Percentiles rank a stretch among this genome's conserved stretches.
phyloP scores from a whole-genome alignment of 176 grass and related monocot species.

The Triticum dicoccoides region DNA sequence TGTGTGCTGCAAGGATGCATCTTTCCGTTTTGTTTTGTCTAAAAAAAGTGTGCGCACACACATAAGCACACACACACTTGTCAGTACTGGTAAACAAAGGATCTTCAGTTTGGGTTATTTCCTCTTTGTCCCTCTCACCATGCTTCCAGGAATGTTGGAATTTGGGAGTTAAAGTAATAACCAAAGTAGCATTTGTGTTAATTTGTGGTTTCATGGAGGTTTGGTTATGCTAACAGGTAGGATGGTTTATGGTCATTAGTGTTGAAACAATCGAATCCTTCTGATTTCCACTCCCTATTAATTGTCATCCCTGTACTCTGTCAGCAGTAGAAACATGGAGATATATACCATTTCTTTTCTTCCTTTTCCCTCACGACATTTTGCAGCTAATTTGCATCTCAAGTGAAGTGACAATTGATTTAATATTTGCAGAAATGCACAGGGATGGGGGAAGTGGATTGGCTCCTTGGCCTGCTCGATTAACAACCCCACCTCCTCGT shows the following conservation, averaged over 20 bases:
- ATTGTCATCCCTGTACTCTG: background rate
- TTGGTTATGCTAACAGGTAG: background rate
- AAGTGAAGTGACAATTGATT: slow-evolving; percentile 30
- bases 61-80: background rate
- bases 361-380: background rate
- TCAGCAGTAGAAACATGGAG: background rate
- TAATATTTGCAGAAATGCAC: slow-evolving; percentile 78
- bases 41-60: background rate
- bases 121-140: background rate
- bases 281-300: background rate
- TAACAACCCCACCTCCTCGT: slow-evolving; percentile 75
- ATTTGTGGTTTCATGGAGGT: background rate
- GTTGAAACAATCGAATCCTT: background rate
- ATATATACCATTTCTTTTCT: background rate
- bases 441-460: slow-evolving; percentile 81
- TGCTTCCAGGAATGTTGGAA: slow-evolving; percentile 7
- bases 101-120: background rate
- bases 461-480: slow-evolving; percentile 93
- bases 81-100: background rate
- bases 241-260: background rate
- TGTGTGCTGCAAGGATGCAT: background rate
- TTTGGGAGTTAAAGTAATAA: slow-evolving; percentile 1
- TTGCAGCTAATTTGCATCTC: slow-evolving; percentile 16
- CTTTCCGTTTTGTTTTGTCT: background rate
- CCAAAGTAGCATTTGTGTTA: background rate